These are phyloP conservation scores for Talaromyces sp. DNA, from an alignment of 2,329 filamentous ascomycete genomes.

Conservation along the genomic window DNA sequence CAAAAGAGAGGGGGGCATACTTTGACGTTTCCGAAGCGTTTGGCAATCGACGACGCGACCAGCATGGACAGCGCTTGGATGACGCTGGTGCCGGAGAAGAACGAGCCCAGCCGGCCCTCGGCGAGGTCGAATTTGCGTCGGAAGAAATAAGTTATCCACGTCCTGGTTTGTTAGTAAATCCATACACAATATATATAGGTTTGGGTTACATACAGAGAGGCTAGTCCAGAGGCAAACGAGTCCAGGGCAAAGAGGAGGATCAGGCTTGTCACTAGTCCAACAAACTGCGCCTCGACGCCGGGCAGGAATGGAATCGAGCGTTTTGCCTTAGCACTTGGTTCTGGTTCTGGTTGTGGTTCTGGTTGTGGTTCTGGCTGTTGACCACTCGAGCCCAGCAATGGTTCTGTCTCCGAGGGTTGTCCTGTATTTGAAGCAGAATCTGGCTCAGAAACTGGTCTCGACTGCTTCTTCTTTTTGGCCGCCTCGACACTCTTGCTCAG, in stretches of 20 bases:
- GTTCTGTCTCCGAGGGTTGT: slow-evolving; percentile 28
- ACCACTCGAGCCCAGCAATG: slow-evolving; percentile 20
- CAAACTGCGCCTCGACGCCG: slow-evolving; percentile 48
- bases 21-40: slow-evolving; percentile 53
- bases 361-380: background rate
- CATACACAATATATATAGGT: background rate
- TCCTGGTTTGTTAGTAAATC: slow-evolving; percentile 17
- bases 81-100: slow-evolving; percentile 46
- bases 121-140: slow-evolving; percentile 50
- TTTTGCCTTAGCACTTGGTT: slow-evolving; percentile 4
- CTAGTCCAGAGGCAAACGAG: slow-evolving; percentile 65
- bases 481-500: slow-evolving; percentile 47
- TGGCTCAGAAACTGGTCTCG: background rate
- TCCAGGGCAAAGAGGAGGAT: slow-evolving; percentile 65
- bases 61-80: slow-evolving; percentile 40
- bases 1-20: slow-evolving; percentile 23
- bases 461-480: slow-evolving; percentile 20
- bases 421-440: slow-evolving; percentile 11
- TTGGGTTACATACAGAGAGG: slow-evolving; percentile 48
- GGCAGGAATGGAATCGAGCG: slow-evolving; percentile 44
- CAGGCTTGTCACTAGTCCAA: slow-evolving; percentile 42
- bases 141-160: slow-evolving; percentile 54
- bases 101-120: slow-evolving; percentile 49
- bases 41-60: slow-evolving; percentile 58
- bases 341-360: slow-evolving; percentile 5